Evolutionary conservation across 441 rosid genomes (phyloP), one percentile per base, ranked within the genome.

Genomic region (Arabidopsis hybrid): DNA sequence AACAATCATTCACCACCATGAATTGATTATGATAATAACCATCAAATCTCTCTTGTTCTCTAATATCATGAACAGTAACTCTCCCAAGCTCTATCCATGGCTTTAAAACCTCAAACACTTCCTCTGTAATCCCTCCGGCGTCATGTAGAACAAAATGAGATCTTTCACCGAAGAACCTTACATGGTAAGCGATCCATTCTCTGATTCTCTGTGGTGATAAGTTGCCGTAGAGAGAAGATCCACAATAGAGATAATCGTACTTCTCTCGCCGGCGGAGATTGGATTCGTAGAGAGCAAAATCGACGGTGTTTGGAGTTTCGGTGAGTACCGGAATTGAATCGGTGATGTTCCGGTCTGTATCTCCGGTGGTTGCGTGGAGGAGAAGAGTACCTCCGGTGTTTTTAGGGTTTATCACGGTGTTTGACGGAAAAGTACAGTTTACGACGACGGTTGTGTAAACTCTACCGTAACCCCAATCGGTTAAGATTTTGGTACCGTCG

Each of bases 391-490:
- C 97, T 1, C 98, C 97, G 46, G 85, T 61, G 74, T 93, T 91
- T 49, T 82, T 78, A 11, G 56, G 14, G 72, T 93, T 93, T 40
- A 88, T 67, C 1, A 85, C 79, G 7, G 69, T 64, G 3, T 87
- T 10, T 16, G 35, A 8, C 5, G 67, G 72, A 59, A 93, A 91
- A 4, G 96, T 91, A 62, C 98, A 93, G 79, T 93, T 91, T 6
- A 93, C 95, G 43, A 93, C 88, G 21, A 91, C 90, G 38, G 84
- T 91, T 1, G 96, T 90, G 87, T 91, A 93, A 29, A 90, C 89
- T 1, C 92, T 85, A 58, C 98, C 98, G 55, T 93, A 91, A 2
- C 98, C 97, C 98, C 97, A 91, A 50, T 93, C 97, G 31, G 97
- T 96, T 40, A 91, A 91, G 74, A 91, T 84, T 80, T 83, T 88